These are phyloP conservation scores for Mortierella sp. DNA, from an alignment of 371 early-diverging fungal genomes.

Conservation along the genomic window DNA sequence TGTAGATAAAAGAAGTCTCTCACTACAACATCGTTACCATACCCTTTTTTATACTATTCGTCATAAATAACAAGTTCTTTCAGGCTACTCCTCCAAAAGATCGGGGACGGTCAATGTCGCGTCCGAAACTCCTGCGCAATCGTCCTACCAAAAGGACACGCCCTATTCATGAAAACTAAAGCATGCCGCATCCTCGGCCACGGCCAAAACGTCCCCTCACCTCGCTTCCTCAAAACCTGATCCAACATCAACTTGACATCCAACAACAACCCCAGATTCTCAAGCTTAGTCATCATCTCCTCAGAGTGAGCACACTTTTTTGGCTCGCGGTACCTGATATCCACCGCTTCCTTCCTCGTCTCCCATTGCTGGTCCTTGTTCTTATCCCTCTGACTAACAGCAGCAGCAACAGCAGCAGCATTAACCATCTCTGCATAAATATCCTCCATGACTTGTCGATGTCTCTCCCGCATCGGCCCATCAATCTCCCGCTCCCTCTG, in stretches of 20 bases:
- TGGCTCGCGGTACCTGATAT: neutral
- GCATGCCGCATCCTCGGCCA: neutral
- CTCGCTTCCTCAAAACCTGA: neutral
- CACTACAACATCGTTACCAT: too few relatives aligned
- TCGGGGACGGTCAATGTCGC: too few relatives aligned
- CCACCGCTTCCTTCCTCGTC: neutral
- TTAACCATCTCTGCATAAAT: too few relatives aligned
- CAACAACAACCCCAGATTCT: neutral
- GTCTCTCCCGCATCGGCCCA: too few relatives aligned
- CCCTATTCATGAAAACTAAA: neutral
- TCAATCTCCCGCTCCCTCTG: too few relatives aligned
- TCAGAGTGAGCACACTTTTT: neutral
- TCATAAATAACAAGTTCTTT: too few relatives aligned
- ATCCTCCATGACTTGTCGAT: too few relatives aligned
- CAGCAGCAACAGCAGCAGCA: too few relatives aligned
- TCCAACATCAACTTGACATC: neutral
- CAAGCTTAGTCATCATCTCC: neutral
- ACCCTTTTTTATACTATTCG: too few relatives aligned
- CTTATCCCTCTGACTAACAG: neutral
- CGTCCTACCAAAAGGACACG: neutral
- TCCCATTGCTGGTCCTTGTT: too few relatives aligned
- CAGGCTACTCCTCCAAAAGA: too few relatives aligned
- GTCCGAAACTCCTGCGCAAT: neutral
- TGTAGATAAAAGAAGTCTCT: too few relatives aligned
- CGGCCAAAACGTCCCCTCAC: neutral